Base-by-base conservation (phyloP, 179 eudicot genomes). In the Gypsophila paniculata region DNA sequence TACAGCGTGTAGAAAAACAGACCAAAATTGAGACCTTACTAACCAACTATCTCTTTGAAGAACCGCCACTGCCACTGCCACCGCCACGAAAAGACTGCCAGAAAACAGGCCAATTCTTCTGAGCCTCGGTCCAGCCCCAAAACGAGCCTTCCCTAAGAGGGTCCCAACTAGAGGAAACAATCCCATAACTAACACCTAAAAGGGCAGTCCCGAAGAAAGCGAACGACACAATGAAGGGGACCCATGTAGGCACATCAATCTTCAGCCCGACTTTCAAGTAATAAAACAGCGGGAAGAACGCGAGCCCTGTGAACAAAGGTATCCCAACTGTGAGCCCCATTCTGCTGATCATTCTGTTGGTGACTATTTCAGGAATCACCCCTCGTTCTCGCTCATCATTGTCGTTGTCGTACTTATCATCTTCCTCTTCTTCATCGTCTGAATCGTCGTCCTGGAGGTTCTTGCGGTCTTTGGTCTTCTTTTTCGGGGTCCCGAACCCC, bases 91-190 rank as follows among this genome's bases (percentile, higher is more conserved):
- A 63, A 32, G 98, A 94, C 75, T 90, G 89, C 99, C 94, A 94
- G 66, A 94, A 94, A 71, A 94, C 97, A 78, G 99, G 99, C 99
- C 99, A 94, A 75, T 94, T 94, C 85, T 87, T 90, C 86, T 80
- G 74, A 74, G 97, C 99, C 72, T 94, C 97, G 9, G 77, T 87
- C 99, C 99, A 94, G 38, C 99, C 99, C 80, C 84, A 77, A 9
- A 86, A 62, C 22, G 99, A 94, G n/a, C 99, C 99, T 78, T 94
- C 95, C 80, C 99, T 91, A 81, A 88, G 23, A 5, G 99, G 99
- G 69, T 94, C 97, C 99, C 99, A 94, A 74, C 97, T 90, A 21
- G 97, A 77, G 26, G 99, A 91, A 72, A 94, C 99, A 73, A 94
- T 94, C 78, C 96, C 99, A 83, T 94, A 94, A 77, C 95, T 94